These are phyloP conservation scores for Rhytidiadelphus loreus DNA, from an alignment of 225 moss, liverwort and hornwort species.

Conservation along the genomic window DNA sequence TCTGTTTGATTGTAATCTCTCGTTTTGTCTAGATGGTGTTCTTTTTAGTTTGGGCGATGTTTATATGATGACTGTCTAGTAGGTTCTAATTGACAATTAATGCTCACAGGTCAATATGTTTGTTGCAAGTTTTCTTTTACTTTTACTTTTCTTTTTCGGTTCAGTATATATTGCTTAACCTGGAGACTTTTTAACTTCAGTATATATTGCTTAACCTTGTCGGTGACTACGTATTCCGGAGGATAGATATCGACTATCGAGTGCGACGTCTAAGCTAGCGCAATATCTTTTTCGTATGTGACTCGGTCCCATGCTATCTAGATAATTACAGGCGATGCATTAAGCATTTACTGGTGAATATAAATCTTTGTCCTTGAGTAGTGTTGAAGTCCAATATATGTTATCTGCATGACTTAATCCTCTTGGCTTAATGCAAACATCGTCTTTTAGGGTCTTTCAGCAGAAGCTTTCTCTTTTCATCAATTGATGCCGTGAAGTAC, in stretches of 20 bases:
- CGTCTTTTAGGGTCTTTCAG: background rate
- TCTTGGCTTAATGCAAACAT: background rate
- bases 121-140: too few relatives aligned
- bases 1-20: background rate
- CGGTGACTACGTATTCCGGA: background rate
- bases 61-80: too few relatives aligned
- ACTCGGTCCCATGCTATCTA: background rate
- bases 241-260: background rate
- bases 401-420: background rate
- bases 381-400: background rate
- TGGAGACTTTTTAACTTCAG: background rate
- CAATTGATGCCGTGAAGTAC: background rate
- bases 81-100: background rate
- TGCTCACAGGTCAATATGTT: too few relatives aligned
- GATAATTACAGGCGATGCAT: background rate
- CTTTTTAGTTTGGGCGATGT: background rate
- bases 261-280: background rate
- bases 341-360: background rate
- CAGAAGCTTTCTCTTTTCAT: background rate
- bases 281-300: background rate
- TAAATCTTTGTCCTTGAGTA: background rate
- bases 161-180: background rate
- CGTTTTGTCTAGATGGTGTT: background rate
- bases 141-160: too few relatives aligned
- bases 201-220: background rate